These are phyloP conservation scores for Quercus lobata DNA, from an alignment of 331 rosid species.

Conservation along the genomic window DNA sequence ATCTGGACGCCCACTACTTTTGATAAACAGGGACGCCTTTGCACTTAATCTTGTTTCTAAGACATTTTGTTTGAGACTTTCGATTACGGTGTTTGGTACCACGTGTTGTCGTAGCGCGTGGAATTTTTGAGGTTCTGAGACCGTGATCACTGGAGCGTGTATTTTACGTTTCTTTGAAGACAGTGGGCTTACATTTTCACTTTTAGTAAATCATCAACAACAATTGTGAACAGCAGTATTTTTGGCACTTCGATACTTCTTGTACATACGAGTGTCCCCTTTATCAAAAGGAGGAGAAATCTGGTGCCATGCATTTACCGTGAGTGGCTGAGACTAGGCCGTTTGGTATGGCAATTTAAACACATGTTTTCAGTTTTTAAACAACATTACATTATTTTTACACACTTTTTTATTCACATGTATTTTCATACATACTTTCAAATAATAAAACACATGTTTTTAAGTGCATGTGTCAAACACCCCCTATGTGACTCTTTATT, in stretches of 20 bases:
- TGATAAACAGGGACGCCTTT: conserved; percentile 34
- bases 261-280: conserved; percentile 4
- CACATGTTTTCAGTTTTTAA: no score
- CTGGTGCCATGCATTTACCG: background rate
- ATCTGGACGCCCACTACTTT: conserved; percentile 43
- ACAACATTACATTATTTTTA: no score
- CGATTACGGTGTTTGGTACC: background rate
- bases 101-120: background rate
- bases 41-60: background rate
- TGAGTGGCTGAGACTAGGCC: background rate
- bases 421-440: no score
- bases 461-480: no score
- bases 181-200: background rate
- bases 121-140: background rate
- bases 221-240: background rate
- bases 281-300: conserved; percentile 7
- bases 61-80: background rate
- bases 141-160: background rate
- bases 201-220: background rate
- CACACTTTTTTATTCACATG: accelerated
- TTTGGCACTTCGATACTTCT: conserved; percentile 8
- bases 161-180: background rate
- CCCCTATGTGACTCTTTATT: background rate
- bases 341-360: no score
- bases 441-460: no score